A percentile compares a stretch with the other conserved stretches of the same genome.
Evolutionary conservation across 495 filamentous ascomycete genomes (phyloP).

Genomic region (Pyrenula massariospora): DNA sequence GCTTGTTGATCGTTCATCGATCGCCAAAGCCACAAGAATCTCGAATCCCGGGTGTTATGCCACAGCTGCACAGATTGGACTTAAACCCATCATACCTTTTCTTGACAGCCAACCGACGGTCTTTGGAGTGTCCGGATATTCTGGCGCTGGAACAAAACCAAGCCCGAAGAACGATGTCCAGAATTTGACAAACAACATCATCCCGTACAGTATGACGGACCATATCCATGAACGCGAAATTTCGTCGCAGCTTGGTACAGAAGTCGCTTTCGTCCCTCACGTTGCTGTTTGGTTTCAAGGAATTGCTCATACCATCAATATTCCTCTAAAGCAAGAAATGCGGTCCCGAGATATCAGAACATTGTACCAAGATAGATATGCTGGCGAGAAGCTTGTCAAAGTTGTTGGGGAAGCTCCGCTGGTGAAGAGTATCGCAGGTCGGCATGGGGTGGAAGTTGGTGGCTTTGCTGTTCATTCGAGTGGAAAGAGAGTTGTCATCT

Average conservation of each 20-base stretch:
- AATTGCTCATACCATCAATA: slow-evolving; percentile 83
- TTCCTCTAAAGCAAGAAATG: slow-evolving; percentile 76
- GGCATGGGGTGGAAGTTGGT: slow-evolving; percentile 89
- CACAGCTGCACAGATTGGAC: slow-evolving; percentile 88
- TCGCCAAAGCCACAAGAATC: slow-evolving; percentile 76
- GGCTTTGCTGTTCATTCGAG: slow-evolving; percentile 83
- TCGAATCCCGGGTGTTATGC: slow-evolving; percentile 95
- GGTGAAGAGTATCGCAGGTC: slow-evolving; percentile 81
- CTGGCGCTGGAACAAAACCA: slow-evolving; percentile 91
- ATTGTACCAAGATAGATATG: slow-evolving; percentile 91
- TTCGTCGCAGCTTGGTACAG: slow-evolving; percentile 58
- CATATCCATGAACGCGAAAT: slow-evolving; percentile 97
- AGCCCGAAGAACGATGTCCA: slow-evolving; percentile 89
- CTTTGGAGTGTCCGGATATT: slow-evolving; percentile 94
- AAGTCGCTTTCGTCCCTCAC: slow-evolving; percentile 85
- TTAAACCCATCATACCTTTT: slow-evolving; percentile 69
- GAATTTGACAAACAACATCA: slow-evolving; percentile 78
- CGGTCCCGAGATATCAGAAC: slow-evolving; percentile 85
- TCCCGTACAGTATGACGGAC: slow-evolving; percentile 85
- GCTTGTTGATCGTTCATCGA: slow-evolving; percentile 62
- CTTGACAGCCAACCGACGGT: slow-evolving; percentile 72
- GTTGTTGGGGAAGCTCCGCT: slow-evolving; percentile 76
- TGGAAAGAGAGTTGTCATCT: slow-evolving; percentile 85
- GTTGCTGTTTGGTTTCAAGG: slow-evolving; percentile 97
- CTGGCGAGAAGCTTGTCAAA: slow-evolving; percentile 88